phyloP scores from a whole-genome alignment of 2,329 filamentous ascomycete genomes.

The Cercospora canescens region DNA sequence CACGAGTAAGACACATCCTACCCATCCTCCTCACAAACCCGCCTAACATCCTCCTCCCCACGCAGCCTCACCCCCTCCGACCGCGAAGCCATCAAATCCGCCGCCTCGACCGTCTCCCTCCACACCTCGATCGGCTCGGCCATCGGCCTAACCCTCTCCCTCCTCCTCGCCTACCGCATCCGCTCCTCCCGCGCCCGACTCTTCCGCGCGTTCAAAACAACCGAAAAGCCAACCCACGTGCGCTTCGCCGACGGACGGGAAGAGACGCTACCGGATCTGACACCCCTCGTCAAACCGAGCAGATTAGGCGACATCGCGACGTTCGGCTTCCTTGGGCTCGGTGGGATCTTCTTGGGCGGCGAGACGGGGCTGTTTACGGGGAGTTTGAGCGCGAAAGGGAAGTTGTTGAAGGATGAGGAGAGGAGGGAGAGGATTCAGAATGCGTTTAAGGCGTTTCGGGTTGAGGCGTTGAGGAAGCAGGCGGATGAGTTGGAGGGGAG shows the following conservation, averaged over 20 bases:
- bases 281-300: conserved; percentile 57
- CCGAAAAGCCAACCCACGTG: conserved; percentile 63
- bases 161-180: conserved; percentile 59
- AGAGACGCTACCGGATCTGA: conserved; percentile 63
- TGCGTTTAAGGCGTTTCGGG: conserved; percentile 63
- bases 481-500: conserved; percentile 55
- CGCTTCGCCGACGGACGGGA: conserved; percentile 62
- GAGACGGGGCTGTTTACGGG: conserved; percentile 63
- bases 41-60: neutral
- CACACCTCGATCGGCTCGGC: conserved; percentile 61
- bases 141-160: conserved; percentile 60
- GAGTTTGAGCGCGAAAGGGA: conserved; percentile 53
- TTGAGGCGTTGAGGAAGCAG: conserved; percentile 63
- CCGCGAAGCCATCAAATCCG: conserved; percentile 57
- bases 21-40: neutral
- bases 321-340: conserved; percentile 62
- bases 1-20: conserved; percentile 46
- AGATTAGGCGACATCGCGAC: conserved; percentile 61
- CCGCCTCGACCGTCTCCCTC: conserved; percentile 55
- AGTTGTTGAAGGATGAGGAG: conserved; percentile 56
- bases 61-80: conserved; percentile 55
- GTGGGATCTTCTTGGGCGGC: conserved; percentile 64
- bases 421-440: conserved; percentile 59
- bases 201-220: conserved; percentile 61
- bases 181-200: conserved; percentile 57